Conservation (phyloP, 140 eudicot species). For the Cichorium intybus region DNA sequence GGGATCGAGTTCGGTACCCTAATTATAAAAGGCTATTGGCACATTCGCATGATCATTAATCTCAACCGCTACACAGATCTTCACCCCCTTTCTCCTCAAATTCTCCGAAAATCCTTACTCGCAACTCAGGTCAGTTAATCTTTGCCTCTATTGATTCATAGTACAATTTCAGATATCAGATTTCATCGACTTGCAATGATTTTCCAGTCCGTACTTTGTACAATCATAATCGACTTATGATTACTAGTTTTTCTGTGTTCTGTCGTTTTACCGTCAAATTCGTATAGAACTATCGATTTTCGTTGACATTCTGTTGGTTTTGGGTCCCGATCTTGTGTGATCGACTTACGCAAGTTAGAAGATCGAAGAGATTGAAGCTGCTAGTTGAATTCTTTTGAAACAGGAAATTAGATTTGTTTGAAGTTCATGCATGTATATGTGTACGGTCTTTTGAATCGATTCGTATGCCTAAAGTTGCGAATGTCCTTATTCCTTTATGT, state of each 20-base stretch:
- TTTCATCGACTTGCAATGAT: conserved; percentile 9
- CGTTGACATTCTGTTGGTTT: neutral
- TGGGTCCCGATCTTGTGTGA: neutral
- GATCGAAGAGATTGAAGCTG: neutral
- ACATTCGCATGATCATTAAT: neutral
- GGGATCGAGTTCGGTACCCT: conserved; percentile 18
- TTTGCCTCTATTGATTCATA: conserved; percentile 6
- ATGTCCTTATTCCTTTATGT: neutral
- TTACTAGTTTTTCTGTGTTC: neutral
- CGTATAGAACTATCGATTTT: neutral
- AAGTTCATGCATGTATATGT: conserved; percentile 16
- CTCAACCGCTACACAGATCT: conserved; percentile 14
- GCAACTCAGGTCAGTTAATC: conserved; percentile 26
- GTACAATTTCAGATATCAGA: neutral
- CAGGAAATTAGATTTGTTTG: conserved; percentile 2
- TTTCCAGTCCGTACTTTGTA: neutral
- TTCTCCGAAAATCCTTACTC: conserved; percentile 11
- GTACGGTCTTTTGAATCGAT: neutral
- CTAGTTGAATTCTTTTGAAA: neutral
- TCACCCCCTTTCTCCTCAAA: conserved; percentile 19
- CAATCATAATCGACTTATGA: neutral
- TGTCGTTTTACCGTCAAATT: neutral
- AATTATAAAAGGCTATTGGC: conserved; percentile 14
- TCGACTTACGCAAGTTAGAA: conserved; percentile 4
- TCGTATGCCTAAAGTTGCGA: neutral